Percentiles rank a stretch among this genome's conserved stretches.
These are phyloP conservation scores for Scytalidium lignicola DNA, from an alignment of 2,329 filamentous ascomycete genomes.

Conservation along the genomic window DNA sequence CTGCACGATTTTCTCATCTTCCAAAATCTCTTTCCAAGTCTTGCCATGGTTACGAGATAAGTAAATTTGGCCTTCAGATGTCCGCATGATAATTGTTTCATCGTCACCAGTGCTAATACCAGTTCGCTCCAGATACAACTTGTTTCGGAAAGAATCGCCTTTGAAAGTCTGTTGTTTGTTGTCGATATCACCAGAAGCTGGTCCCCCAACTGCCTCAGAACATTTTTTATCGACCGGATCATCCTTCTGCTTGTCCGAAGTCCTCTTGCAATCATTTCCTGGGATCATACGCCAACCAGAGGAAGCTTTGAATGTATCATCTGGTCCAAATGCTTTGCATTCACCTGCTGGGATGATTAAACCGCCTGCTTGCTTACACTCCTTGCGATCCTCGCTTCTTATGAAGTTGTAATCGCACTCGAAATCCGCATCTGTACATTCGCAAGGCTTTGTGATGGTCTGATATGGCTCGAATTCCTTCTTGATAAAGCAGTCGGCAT, in stretches of 20 bases:
- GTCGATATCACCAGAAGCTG: constrained; percentile 62
- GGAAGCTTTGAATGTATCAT: constrained; percentile 71
- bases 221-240: constrained; percentile 72
- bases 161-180: constrained; percentile 58
- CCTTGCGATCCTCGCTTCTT: constrained; percentile 56
- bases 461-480: constrained; percentile 76
- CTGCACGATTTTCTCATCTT: constrained; percentile 61
- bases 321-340: constrained; percentile 51
- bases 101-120: constrained; percentile 59
- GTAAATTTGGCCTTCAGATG: constrained; percentile 50
- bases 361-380: constrained; percentile 62
- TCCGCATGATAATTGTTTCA: constrained; percentile 63
- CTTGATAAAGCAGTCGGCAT: constrained; percentile 84
- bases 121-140: constrained; percentile 74
- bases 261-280: constrained; percentile 66
- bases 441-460: constrained; percentile 67
- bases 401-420: constrained; percentile 95
- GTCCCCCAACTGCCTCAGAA: constrained; percentile 50
- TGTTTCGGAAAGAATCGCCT: constrained; percentile 46
- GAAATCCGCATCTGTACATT: constrained; percentile 80
- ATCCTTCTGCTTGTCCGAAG: constrained; percentile 60
- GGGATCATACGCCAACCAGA: constrained; percentile 93
- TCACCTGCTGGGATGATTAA: constrained; percentile 64
- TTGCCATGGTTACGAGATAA: constrained; percentile 85
- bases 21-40: constrained; percentile 68